Base-by-base conservation (phyloP, 176 grass and related monocot genomes). In the Paspalum vaginatum region DNA sequence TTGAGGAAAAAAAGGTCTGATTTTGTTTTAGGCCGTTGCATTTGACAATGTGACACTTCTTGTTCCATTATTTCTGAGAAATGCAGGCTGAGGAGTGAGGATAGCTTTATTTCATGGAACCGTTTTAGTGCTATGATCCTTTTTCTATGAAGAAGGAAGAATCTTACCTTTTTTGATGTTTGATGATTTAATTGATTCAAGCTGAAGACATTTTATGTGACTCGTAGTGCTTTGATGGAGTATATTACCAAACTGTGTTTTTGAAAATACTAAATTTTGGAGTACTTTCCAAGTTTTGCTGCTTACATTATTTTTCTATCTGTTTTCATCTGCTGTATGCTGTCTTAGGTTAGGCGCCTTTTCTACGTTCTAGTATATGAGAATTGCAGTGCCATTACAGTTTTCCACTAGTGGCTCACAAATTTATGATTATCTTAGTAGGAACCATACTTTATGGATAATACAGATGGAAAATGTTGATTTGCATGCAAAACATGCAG, bases 301-400 rank as follows among this genome's bases (percentile, higher is more conserved):
- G 60, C 27, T 85, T 59, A 41, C 72, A 60, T 66, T 66, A 26
- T 52, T 22, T 41, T 57, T 22, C 17, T 71, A 25, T 74, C 67
- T 78, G 75, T 41, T 66, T 65, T 55, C 13, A 74, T 17, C 52
- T 45, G 27, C 40, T 64, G 10, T 14, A 43, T 74, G n/a, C 59
- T 55, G 49, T 78, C 22, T 72, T 58, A 79, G 18, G 37, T 72
- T 58, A 79, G 18, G 13, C 58, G 51, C n/a, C 24, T 62, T 78
- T 79, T 79, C 37, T 77, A 40, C 52, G 61, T 79, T 76, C 46
- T 85, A 80, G 53, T 81, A 53, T 60, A 77, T 17, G 38, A 84
- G 24, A 61, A 54, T 17, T 82, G 44, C 24, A 8, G 32, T 41
- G 16, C 17, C 17, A 69, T 51, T 52, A 61, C 58, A 42, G 0